phyloP scores from a whole-genome alignment of 371 early-diverging fungal species.

The Mucor plumbeus region DNA sequence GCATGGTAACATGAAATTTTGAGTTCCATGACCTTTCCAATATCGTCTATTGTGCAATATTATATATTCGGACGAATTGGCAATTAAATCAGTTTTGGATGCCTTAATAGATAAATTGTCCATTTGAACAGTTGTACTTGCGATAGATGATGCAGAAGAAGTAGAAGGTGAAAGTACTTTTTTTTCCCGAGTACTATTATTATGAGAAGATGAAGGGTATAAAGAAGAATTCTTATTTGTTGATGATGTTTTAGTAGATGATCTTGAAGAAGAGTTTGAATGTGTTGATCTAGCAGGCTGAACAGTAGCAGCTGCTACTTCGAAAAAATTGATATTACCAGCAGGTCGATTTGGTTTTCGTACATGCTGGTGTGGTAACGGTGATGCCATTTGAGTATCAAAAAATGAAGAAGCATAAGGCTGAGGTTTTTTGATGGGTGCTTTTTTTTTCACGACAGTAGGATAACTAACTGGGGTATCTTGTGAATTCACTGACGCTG shows the following conservation, averaged over 20 bases:
- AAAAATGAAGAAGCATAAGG: slow-evolving; percentile 22
- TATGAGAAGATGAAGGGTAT: slow-evolving; percentile 5
- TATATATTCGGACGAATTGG: slow-evolving; percentile 3
- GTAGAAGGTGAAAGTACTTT: background rate
- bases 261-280: slow-evolving; percentile 14
- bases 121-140: background rate
- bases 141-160: slow-evolving; percentile 10
- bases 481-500: background rate
- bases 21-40: slow-evolving; percentile 18
- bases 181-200: slow-evolving; percentile 6
- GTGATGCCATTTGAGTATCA: slow-evolving; percentile 14
- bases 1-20: slow-evolving; percentile 32
- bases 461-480: slow-evolving; percentile 13
- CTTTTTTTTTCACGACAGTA: background rate
- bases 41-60: slow-evolving; percentile 15
- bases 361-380: background rate
- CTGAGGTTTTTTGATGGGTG: slow-evolving; percentile 17
- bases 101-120: background rate
- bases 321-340: slow-evolving; percentile 28
- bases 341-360: slow-evolving; percentile 17
- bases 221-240: slow-evolving; percentile 21
- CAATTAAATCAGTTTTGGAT: background rate
- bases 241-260: slow-evolving; percentile 15
- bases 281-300: slow-evolving; percentile 11
- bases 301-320: slow-evolving; percentile 21